These are phyloP conservation scores for Hypoxylon fragiforme DNA, from an alignment of 495 filamentous ascomycete genomes.

Conservation along the genomic window DNA sequence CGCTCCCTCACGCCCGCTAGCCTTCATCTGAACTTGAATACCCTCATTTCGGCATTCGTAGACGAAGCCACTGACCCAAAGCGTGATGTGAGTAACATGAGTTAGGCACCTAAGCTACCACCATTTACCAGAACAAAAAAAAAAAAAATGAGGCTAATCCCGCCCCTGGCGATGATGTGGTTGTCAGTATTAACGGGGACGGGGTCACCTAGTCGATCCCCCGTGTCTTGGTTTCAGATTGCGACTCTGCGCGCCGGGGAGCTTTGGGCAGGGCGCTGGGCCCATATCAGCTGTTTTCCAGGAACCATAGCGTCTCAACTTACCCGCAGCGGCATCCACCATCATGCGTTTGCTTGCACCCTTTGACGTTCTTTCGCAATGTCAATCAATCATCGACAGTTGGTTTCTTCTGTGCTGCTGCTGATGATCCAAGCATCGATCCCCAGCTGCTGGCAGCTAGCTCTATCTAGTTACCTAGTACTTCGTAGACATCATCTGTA, in stretches of 20 bases:
- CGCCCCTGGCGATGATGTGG: not conserved
- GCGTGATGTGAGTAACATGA: not conserved
- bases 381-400: slow-evolving; percentile 3
- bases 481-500: too few species aligned
- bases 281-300: slow-evolving; percentile 40
- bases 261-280: slow-evolving; percentile 24
- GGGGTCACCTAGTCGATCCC: slow-evolving; percentile 12
- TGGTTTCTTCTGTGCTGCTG: not conserved
- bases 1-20: not conserved
- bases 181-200: slow-evolving; percentile 1
- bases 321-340: slow-evolving; percentile 29
- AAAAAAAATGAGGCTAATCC: not conserved
- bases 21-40: slow-evolving; percentile 9
- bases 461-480: slow-evolving; percentile 1
- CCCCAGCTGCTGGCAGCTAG: slow-evolving; percentile 24
- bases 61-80: too few species aligned
- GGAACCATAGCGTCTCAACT: slow-evolving; percentile 29
- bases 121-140: not conserved
- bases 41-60: not conserved
- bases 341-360: slow-evolving; percentile 28
- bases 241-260: slow-evolving; percentile 16
- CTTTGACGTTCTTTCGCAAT: slow-evolving; percentile 2
- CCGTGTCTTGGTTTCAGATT: slow-evolving; percentile 30
- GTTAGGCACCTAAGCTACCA: too few species aligned
- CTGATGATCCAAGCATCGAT: slow-evolving; percentile 11